A percentile compares a stretch with the other conserved stretches of the same genome.
Evolutionary conservation across 2,329 filamentous ascomycete species (phyloP).

Genomic region (Penicillium sp.): DNA sequence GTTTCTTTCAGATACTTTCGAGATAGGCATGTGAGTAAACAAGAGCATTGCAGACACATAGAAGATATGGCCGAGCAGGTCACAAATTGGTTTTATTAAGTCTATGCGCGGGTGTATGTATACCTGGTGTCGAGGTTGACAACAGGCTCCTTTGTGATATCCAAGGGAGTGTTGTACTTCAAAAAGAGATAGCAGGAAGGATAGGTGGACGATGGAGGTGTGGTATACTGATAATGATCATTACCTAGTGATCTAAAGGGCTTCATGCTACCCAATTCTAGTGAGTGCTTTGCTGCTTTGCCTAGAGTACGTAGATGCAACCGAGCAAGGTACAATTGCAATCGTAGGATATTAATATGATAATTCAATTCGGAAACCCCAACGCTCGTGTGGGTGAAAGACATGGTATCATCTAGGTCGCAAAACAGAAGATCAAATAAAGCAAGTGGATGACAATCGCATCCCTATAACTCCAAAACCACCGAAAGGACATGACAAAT

Average conservation of each 20-base stretch:
- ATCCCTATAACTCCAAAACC: not conserved
- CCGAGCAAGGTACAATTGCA: not conserved
- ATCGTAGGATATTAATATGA: not conserved
- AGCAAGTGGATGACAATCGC: not conserved
- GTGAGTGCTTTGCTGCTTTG: too few species aligned
- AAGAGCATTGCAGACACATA: not conserved
- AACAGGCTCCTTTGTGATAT: too few species aligned
- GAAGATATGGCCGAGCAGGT: too few species aligned
- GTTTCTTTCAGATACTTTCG: not conserved
- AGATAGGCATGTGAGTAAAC: not conserved
- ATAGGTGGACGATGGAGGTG: not conserved
- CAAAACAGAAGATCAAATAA: not conserved
- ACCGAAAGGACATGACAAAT: not conserved
- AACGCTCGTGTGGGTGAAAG: constrained; percentile 1
- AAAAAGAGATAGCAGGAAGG: not conserved
- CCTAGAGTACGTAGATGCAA: not conserved
- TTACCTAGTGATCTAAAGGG: not conserved
- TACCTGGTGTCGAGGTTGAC: too few species aligned
- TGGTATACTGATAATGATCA: not conserved
- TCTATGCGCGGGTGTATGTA: too few species aligned
- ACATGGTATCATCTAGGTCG: constrained; percentile 9
- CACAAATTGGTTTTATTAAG: too few species aligned
- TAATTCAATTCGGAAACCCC: constrained; percentile 1
- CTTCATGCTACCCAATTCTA: not conserved
- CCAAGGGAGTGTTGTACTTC: too few species aligned